These are phyloP conservation scores for Anethum foeniculum DNA, from an alignment of 140 eudicot genomes.

Conservation along the genomic window DNA sequence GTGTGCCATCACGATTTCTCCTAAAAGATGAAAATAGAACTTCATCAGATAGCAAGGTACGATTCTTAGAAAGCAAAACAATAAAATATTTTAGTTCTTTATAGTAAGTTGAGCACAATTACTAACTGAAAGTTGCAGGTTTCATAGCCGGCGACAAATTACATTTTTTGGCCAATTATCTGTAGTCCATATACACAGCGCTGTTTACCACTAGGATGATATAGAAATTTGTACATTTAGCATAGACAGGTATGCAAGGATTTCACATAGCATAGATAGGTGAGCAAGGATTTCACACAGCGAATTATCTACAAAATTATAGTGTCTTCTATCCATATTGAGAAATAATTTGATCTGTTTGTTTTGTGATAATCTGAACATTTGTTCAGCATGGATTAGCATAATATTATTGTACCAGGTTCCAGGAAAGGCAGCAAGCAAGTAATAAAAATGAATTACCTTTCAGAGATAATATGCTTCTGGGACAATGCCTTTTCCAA, in stretches of 20 bases:
- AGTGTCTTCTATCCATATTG: background rate
- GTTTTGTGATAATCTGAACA: background rate
- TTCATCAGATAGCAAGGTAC: background rate
- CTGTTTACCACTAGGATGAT: background rate
- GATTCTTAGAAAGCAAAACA: background rate
- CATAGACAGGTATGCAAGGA: background rate
- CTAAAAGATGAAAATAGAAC: conserved; percentile 16
- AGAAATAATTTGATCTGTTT: background rate
- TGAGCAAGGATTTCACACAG: background rate
- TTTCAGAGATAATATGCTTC: conserved; percentile 49
- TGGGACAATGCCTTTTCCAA: conserved; percentile 85
- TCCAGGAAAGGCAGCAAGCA: background rate
- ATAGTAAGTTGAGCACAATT: background rate
- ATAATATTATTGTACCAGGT: background rate
- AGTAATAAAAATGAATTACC: conserved; percentile 32
- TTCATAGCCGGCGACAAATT: background rate
- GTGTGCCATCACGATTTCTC: conserved; percentile 24
- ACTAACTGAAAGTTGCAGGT: background rate
- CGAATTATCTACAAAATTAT: background rate
- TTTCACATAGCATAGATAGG: no score
- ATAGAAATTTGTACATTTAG: background rate
- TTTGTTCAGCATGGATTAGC: background rate
- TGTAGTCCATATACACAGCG: background rate
- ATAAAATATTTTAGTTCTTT: background rate
- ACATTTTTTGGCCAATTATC: background rate